These are phyloP conservation scores for Solanum arcanum DNA, from an alignment of 257 asterid genomes.

Conservation along the genomic window DNA sequence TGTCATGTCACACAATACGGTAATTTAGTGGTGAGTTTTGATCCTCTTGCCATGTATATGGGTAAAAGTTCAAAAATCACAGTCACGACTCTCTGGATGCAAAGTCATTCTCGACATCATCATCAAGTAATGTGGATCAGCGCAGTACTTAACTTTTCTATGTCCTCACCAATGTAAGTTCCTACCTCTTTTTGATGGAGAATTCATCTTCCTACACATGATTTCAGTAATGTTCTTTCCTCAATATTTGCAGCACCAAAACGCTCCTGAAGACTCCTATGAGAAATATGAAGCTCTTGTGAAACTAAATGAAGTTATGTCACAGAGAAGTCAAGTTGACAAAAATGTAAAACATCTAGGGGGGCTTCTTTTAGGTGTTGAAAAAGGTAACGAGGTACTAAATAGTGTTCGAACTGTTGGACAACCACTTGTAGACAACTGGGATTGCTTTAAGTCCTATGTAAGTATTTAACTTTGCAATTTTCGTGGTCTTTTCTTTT, in stretches of 20 bases:
- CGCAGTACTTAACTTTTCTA: constrained; percentile 78
- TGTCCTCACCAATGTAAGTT: constrained; percentile 69
- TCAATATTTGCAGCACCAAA: constrained; percentile 23
- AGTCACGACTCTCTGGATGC: not conserved
- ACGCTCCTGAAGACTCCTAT: constrained; percentile 64
- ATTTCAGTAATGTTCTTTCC: not conserved
- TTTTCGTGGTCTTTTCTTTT: not conserved
- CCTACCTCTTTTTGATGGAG: not conserved
- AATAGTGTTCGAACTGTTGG: constrained; percentile 44
- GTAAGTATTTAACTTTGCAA: constrained; percentile 20
- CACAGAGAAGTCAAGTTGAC: constrained; percentile 60
- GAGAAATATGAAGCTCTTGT: constrained; percentile 70
- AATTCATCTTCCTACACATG: not conserved
- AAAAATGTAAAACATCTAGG: constrained; percentile 52
- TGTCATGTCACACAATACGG: not conserved
- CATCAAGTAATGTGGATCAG: constrained; percentile 53
- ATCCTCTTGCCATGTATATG: not conserved
- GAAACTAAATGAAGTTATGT: constrained; percentile 66
- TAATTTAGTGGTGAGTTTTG: not conserved
- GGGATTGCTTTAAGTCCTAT: constrained; percentile 71
- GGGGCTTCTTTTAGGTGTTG: constrained; percentile 70
- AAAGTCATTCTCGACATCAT: constrained; percentile 32
- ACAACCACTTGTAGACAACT: constrained; percentile 13
- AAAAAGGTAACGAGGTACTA: constrained; percentile 51
- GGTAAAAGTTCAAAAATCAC: not conserved